These are phyloP conservation scores for Heliamphora pulchella DNA, from an alignment of 179 eudicot species.

Conservation along the genomic window DNA sequence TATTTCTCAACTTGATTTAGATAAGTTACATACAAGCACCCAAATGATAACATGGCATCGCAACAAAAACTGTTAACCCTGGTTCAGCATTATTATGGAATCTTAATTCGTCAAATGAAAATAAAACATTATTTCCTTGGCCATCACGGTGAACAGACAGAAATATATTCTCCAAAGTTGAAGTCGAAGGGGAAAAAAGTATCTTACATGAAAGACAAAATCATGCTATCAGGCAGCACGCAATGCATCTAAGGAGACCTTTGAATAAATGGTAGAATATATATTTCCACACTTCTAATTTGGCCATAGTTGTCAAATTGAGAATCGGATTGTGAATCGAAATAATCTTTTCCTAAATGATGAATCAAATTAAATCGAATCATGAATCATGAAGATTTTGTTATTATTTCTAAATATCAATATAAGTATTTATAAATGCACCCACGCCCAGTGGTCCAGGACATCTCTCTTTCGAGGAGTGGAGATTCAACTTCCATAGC, in stretches of 20 bases:
- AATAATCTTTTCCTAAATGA: no score
- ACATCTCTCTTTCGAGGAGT: no score
- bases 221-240: no score
- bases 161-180: neutral
- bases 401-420: no score
- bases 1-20: neutral
- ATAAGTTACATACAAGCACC: neutral
- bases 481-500: no score
- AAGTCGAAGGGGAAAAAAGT: neutral
- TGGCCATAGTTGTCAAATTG: neutral
- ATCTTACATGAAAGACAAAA: no score
- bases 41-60: neutral
- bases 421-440: no score
- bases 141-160: neutral
- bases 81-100: neutral
- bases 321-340: no score
- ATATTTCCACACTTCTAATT: neutral
- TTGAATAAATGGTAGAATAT: neutral
- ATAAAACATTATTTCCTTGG: neutral
- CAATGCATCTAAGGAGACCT: no score
- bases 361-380: no score
- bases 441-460: no score
- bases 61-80: slow-evolving; percentile 1
- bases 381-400: no score
- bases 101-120: neutral